phyloP scores from a whole-genome alignment of 257 asterid species.

The Nicotiana tabacum region DNA sequence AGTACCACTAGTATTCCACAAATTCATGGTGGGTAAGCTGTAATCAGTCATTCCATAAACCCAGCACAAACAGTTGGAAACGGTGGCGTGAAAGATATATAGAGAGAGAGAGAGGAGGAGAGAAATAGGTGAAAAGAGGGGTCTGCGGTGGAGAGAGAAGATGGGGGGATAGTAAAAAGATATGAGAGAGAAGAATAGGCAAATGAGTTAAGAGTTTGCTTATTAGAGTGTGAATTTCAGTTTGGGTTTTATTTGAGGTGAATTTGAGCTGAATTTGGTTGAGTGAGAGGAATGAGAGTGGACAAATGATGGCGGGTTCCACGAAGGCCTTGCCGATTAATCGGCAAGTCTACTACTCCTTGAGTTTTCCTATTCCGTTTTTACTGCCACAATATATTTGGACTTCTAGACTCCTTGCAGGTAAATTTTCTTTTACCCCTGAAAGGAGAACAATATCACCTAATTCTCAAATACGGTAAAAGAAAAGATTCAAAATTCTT shows the following conservation, averaged over 20 bases:
- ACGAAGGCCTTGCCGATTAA: slow-evolving; percentile 29
- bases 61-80: neutral
- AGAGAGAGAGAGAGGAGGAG: neutral
- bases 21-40: slow-evolving; percentile 25
- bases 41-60: slow-evolving; percentile 23
- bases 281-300: neutral
- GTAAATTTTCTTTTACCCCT: too few species aligned
- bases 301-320: slow-evolving; percentile 25
- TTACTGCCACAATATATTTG: too few species aligned
- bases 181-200: neutral
- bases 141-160: slow-evolving; percentile 22
- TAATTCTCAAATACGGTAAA: too few species aligned
- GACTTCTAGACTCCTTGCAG: too few species aligned
- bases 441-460: too few species aligned
- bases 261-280: slow-evolving; percentile 39
- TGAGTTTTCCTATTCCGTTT: neutral
- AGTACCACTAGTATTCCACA: slow-evolving; percentile 26
- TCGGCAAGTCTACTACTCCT: slow-evolving; percentile 10
- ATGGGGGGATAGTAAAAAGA: neutral
- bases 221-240: slow-evolving; percentile 16
- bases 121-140: neutral
- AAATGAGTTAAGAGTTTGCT: neutral
- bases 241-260: slow-evolving; percentile 34
- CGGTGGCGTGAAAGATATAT: neutral
- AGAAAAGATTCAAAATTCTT: too few species aligned